Evolutionary conservation across 805 yeast species (phyloP).

Genomic region (Candida ascalaphidarum): DNA sequence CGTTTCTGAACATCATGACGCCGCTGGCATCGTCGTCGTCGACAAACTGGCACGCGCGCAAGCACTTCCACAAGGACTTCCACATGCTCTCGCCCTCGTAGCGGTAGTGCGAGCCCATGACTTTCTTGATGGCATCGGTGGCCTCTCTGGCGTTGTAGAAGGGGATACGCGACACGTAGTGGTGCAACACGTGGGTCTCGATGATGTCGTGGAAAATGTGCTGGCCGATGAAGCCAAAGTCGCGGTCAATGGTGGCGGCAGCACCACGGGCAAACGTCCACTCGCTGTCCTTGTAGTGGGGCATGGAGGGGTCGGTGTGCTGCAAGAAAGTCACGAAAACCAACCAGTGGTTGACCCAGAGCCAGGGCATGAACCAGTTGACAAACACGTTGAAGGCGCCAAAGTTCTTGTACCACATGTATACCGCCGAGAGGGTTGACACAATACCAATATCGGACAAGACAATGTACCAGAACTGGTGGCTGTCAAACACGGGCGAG

Average conservation of each 20-base stretch:
- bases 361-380: slow-evolving; percentile 70
- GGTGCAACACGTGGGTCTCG: slow-evolving; percentile 87
- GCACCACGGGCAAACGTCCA: slow-evolving; percentile 91
- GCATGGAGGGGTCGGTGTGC: slow-evolving; percentile 72
- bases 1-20: slow-evolving; percentile 66
- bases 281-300: slow-evolving; percentile 66
- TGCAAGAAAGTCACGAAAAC: slow-evolving; percentile 81
- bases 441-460: slow-evolving; percentile 68
- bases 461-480: slow-evolving; percentile 64
- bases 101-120: slow-evolving; percentile 77
- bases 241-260: slow-evolving; percentile 80
- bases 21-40: slow-evolving; percentile 70
- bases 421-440: slow-evolving; percentile 41
- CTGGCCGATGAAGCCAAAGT: slow-evolving; percentile 73
- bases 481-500: slow-evolving; percentile 66
- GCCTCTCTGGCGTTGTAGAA: slow-evolving; percentile 83
- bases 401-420: slow-evolving; percentile 50
- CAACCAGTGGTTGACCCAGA: slow-evolving; percentile 84
- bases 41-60: slow-evolving; percentile 62
- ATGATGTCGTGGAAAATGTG: slow-evolving; percentile 81
- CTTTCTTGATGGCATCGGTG: slow-evolving; percentile 68
- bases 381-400: slow-evolving; percentile 58
- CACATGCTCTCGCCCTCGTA: slow-evolving; percentile 67
- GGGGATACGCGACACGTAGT: slow-evolving; percentile 76
- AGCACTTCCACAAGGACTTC: slow-evolving; percentile 53